phyloP scores from a whole-genome alignment of 179 eudicot species.

The Spinacia oleracea region DNA sequence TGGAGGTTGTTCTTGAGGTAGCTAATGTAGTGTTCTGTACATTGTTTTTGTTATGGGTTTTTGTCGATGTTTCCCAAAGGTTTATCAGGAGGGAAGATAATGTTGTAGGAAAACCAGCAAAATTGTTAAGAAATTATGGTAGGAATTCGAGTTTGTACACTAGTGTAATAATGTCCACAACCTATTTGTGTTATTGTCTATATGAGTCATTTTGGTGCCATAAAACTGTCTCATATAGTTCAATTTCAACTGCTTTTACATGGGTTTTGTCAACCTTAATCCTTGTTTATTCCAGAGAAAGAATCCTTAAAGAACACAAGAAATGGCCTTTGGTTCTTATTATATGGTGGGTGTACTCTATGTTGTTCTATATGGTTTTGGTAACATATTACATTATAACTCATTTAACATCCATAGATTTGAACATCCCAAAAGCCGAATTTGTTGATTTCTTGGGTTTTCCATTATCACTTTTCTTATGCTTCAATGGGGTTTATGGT shows the following conservation, averaged over 20 bases:
- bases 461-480: constrained; percentile 57
- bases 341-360: constrained; percentile 70
- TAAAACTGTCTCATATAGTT: constrained; percentile 26
- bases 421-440: constrained; percentile 41
- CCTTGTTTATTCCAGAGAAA: constrained; percentile 37
- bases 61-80: constrained; percentile 41
- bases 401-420: constrained; percentile 34
- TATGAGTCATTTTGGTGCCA: constrained; percentile 45
- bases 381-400: constrained; percentile 31
- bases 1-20: constrained; percentile 43
- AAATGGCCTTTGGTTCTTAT: constrained; percentile 61
- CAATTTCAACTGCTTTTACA: constrained; percentile 40
- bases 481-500: constrained; percentile 41
- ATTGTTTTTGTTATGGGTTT: constrained; percentile 58
- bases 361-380: constrained; percentile 33
- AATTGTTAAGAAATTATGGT: constrained; percentile 19
- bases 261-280: constrained; percentile 62
- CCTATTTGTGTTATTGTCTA: constrained; percentile 41
- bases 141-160: constrained; percentile 22
- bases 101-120: neutral
- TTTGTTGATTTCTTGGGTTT: constrained; percentile 52
- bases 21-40: constrained; percentile 57
- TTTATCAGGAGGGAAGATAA: constrained; percentile 25
- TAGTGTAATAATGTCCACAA: constrained; percentile 37
- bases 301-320: constrained; percentile 20